These are phyloP conservation scores for Monotropa hypopitys DNA, from an alignment of 179 eudicot genomes.

Conservation along the genomic window DNA sequence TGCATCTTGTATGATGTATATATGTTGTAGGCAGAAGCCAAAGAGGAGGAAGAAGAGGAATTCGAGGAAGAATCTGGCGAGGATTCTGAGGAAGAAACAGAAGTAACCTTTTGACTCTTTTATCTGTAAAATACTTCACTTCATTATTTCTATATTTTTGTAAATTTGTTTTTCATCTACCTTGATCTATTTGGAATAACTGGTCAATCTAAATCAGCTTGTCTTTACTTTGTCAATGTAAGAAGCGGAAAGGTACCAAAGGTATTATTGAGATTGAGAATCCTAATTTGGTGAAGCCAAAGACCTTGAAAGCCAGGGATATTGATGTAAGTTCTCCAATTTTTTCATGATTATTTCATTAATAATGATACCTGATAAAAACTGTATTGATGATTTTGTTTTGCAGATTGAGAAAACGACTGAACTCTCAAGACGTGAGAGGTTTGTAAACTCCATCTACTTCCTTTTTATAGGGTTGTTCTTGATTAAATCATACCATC, in stretches of 20 bases:
- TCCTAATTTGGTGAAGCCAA: constrained; percentile 76
- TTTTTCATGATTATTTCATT: not conserved
- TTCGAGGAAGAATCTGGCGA: constrained; percentile 67
- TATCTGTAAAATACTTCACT: not conserved
- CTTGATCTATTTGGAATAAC: not conserved
- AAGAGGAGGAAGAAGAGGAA: constrained; percentile 43
- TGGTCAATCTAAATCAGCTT: constrained; percentile 6
- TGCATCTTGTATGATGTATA: not conserved
- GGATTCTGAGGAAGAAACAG: constrained; percentile 52
- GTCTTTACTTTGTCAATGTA: constrained; percentile 8
- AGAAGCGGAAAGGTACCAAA: constrained; percentile 68
- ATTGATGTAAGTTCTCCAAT: constrained; percentile 49
- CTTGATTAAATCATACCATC: not conserved
- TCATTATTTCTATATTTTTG: not conserved
- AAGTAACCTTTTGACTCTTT: constrained; percentile 12
- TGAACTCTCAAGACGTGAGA: constrained; percentile 83
- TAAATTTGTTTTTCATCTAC: not conserved
- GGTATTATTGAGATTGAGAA: constrained; percentile 84
- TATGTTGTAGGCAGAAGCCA: constrained; percentile 42
- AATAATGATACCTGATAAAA: not conserved
- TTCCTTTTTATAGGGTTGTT: not conserved
- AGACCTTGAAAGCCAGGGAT: constrained; percentile 74
- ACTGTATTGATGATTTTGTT: not conserved
- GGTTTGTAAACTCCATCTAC: constrained; percentile 30
- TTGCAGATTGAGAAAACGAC: constrained; percentile 69